Evolutionary conservation across 441 rosid species (phyloP), one percentile per base, ranked within the genome.

Genomic region (Aleurites moluccanus): DNA sequence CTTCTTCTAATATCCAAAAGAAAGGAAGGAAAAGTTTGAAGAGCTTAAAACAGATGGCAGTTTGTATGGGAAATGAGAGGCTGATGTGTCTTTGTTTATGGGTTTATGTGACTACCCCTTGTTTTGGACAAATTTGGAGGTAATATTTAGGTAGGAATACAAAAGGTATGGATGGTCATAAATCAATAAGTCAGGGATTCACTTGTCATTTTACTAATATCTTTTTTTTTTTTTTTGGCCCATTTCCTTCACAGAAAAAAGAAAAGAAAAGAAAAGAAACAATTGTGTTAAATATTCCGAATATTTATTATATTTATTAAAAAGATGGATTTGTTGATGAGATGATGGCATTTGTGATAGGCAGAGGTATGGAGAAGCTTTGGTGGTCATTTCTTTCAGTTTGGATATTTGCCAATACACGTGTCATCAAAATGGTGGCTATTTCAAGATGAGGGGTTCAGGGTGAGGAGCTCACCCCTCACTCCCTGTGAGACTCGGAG

Each of bases 321-420:
- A 73, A 60, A 75, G 71, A 79, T 79, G 84, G 78, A 74, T 75
- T 83, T 72, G 84, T 77, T 81, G 92, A 84, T 74, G 87, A 79
- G 88, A 85, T 77, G 90, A 86, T 84, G 84, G 78, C 79, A 66
- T 49, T 55, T 67, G 80, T 67, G 86, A 84, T 80, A 21, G 42
- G 64, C 69, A 75, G 38, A 79, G 85, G 83, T 57, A 83, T 81
- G 93, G 87, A 80, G 86, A 82, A 79, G 83, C 8, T 86, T 79
- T 83, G 94, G 94, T 76, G 84, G 83, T 77, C 44, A 61, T 77
- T 83, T n/a, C 50, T 75, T 67, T 73, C 10, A 4, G 71, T 84
- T 72, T 74, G 91, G 95, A 86, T 88, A 88, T 82, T 75, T 64
- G 80, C 56, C 21, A 7, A 53, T 83, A 69, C 89, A 90, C 88